These are phyloP conservation scores for Hemileccinum rubropunctum DNA, from an alignment of 768 basidiomycete species.

Conservation along the genomic window DNA sequence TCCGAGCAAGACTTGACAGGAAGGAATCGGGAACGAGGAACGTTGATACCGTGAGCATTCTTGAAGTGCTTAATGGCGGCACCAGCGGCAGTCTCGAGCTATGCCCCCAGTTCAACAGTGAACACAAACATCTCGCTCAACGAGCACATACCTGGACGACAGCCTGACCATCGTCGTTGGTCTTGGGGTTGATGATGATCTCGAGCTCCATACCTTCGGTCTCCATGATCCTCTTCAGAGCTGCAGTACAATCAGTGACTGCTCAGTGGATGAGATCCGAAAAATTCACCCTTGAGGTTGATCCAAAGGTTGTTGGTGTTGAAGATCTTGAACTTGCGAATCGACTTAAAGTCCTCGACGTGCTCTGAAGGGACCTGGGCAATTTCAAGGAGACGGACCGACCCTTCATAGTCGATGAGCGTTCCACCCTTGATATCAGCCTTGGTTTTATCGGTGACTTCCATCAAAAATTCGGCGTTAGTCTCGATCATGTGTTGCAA, in stretches of 20 bases:
- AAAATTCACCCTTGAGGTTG: slow-evolving; percentile 41
- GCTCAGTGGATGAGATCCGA: background rate
- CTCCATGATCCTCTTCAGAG: slow-evolving; percentile 75
- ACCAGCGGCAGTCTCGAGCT: slow-evolving; percentile 75
- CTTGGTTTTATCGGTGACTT: slow-evolving; percentile 82
- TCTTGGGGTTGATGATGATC: slow-evolving; percentile 76
- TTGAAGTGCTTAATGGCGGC: slow-evolving; percentile 73
- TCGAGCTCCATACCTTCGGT: slow-evolving; percentile 68
- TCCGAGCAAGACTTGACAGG: slow-evolving; percentile 64
- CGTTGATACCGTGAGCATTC: slow-evolving; percentile 68
- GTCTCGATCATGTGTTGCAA: slow-evolving; percentile 63
- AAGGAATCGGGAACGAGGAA: slow-evolving; percentile 70
- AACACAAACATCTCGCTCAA: background rate
- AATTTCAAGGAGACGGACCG: slow-evolving; percentile 67
- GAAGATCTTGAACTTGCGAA: slow-evolving; percentile 81
- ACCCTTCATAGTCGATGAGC: slow-evolving; percentile 67
- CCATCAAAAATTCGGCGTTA: slow-evolving; percentile 69
- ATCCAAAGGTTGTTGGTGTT: slow-evolving; percentile 70
- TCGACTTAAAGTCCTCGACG: slow-evolving; percentile 70
- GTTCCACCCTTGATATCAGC: slow-evolving; percentile 76
- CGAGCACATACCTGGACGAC: slow-evolving; percentile 55
- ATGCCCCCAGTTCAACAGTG: slow-evolving; percentile 3
- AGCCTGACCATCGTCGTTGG: slow-evolving; percentile 63
- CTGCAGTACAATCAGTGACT: slow-evolving; percentile 27
- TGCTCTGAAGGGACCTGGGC: slow-evolving; percentile 74